These are phyloP conservation scores for Boletus sp. DNA, from an alignment of 1,284 basidiomycete species.

Conservation along the genomic window DNA sequence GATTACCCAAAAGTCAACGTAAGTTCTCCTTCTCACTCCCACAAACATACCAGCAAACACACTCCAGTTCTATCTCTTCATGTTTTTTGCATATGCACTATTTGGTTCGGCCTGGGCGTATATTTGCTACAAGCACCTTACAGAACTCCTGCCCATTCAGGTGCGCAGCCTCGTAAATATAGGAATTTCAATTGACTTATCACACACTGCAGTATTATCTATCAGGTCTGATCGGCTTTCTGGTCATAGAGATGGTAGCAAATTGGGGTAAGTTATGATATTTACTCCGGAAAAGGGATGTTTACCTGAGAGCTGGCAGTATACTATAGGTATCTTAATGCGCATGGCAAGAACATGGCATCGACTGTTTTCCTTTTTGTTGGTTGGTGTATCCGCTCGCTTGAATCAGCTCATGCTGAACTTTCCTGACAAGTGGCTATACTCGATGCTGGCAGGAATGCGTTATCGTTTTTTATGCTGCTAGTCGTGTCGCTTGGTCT, in stretches of 20 bases:
- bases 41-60: conserved; percentile 2
- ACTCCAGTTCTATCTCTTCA: conserved; percentile 78
- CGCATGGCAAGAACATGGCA: conserved; percentile 72
- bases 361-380: conserved; percentile 84
- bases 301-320: conserved; percentile 37
- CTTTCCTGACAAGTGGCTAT: conserved; percentile 62
- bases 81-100: conserved; percentile 74
- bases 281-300: background rate
- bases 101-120: conserved; percentile 78
- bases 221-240: conserved; percentile 84
- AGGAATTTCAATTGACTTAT: conserved; percentile 4
- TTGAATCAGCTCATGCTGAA: conserved; percentile 3
- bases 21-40: conserved; percentile 32
- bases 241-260: conserved; percentile 92
- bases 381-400: conserved; percentile 42
- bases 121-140: conserved; percentile 77
- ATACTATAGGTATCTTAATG: conserved; percentile 89
- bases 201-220: conserved; percentile 74
- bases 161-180: conserved; percentile 37
- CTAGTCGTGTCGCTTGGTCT: conserved; percentile 87
- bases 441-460: conserved; percentile 90
- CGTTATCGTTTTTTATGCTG: conserved; percentile 92
- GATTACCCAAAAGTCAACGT: conserved; percentile 99
- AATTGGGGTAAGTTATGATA: conserved; percentile 63
- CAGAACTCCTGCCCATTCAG: conserved; percentile 84